Base-by-base conservation (phyloP, 1,139 yeast species). In the Taiozyma sp. region DNA sequence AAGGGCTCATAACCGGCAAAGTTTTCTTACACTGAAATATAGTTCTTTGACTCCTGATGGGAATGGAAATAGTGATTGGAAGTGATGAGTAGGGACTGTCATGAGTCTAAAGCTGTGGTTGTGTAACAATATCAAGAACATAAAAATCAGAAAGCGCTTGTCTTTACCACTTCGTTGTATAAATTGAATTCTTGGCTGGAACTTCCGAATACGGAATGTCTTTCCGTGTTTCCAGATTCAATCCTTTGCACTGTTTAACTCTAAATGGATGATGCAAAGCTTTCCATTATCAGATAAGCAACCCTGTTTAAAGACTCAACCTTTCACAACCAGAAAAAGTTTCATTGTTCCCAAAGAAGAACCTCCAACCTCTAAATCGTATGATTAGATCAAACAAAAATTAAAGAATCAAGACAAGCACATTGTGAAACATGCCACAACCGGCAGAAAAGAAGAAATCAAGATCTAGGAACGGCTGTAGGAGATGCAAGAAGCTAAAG, bases 401-500 rank as follows among this genome's bases (percentile, higher is more conserved):
- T n/a, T 30, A 30, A 30, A 30, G 6, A n/a, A 9, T 11, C n/a
- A 11, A 30, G 34, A 13, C n/a, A 24, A 24, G 26, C 7, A 24
- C 7, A 24, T 24, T 24, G 26, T 24, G 13, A 13, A 13, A 13
- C 34, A 30, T 35, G 40, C 14, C 40, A 35, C 21, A 35, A 10
- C 11, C 13, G 40, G 22, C 22, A n/a, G 21, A 35, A 22, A 35
- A 39, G 32, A 68, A 66, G 44, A 54, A 60, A 44, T 67, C 67
- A 11, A 62, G 76, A 47, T 71, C 75, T 29, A 62, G 78, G 45
- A 64, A 60, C 34, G 89, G 89, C 0, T 88, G 96, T 61, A 87
- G 81, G 56, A 71, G 76, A 45, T 88, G 96, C 64, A 83, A 87
- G 59, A 71, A 76, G 52, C 70, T 81, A 50, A 87, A 87, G 64